Evolutionary conservation across 78 protist species (phyloP).

Genomic region (Isochrysis galbana): DNA sequence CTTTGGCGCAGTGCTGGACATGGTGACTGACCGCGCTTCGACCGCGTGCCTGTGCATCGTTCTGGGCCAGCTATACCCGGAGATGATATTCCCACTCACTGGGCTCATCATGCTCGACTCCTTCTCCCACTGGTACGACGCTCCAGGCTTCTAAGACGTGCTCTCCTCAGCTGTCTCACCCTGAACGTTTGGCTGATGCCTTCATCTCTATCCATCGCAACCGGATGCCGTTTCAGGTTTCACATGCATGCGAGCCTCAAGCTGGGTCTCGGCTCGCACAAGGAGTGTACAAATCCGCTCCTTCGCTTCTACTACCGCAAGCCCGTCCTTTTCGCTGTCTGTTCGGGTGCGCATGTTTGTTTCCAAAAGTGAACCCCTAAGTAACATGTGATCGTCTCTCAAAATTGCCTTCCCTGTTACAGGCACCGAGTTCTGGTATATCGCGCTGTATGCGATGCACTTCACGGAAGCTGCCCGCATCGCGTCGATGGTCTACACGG

Average conservation of each 20-base stretch:
- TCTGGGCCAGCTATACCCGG: slow-evolving; percentile 35
- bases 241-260: slow-evolving; percentile 46
- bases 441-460: not conserved
- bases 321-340: slow-evolving; percentile 8
- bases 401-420: too few species aligned
- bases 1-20: slow-evolving; percentile 61
- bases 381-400: too few species aligned
- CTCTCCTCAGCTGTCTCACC: too few species aligned
- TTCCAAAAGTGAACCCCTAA: too few species aligned
- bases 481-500: not conserved
- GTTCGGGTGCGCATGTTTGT: too few species aligned
- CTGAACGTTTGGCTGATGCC: too few species aligned
- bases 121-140: slow-evolving; percentile 36
- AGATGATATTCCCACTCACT: not conserved
- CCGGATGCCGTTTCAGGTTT: too few species aligned
- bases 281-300: not conserved
- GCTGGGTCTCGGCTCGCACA: not conserved
- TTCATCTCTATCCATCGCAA: too few species aligned
- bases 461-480: not conserved
- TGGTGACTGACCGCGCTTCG: slow-evolving; percentile 57
- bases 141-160: too few species aligned
- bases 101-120: slow-evolving; percentile 38
- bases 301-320: slow-evolving; percentile 12
- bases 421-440: slow-evolving; percentile 45
- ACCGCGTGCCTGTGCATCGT: slow-evolving; percentile 24